These are phyloP conservation scores for Allomyces macrogynus DNA, from an alignment of 192 early-diverging fungal species.

Conservation along the genomic window DNA sequence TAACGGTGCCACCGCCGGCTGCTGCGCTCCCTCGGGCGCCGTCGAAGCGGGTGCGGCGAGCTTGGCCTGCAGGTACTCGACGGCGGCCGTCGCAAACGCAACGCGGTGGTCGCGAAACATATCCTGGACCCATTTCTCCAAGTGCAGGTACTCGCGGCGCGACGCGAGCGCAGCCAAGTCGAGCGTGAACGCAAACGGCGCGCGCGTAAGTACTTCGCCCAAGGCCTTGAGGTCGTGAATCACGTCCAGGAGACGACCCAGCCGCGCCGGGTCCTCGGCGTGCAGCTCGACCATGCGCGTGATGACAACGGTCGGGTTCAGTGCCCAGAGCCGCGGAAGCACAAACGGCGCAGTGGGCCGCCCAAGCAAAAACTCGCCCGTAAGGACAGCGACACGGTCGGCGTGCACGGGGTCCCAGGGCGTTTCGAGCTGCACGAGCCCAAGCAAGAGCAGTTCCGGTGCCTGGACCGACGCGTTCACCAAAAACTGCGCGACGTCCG, in stretches of 20 bases:
- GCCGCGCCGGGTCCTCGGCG: slow-evolving; percentile 35
- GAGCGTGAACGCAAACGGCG: slow-evolving; percentile 47
- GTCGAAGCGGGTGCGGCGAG: slow-evolving; percentile 17
- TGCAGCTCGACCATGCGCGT: slow-evolving; percentile 50
- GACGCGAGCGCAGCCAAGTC: slow-evolving; percentile 62
- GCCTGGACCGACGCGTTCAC: slow-evolving; percentile 35
- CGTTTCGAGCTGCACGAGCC: slow-evolving; percentile 38
- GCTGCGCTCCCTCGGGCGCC: slow-evolving; percentile 35
- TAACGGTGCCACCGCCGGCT: slow-evolving; percentile 12
- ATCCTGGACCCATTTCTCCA: slow-evolving; percentile 70
- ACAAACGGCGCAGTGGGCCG: slow-evolving; percentile 42
- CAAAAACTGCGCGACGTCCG: slow-evolving; percentile 41
- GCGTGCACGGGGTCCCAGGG: slow-evolving; percentile 25
- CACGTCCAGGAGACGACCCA: slow-evolving; percentile 51
- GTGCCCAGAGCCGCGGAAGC: slow-evolving; percentile 48
- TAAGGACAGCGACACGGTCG: slow-evolving; percentile 37
- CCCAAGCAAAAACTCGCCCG: slow-evolving; percentile 40
- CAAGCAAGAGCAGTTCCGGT: slow-evolving; percentile 54
- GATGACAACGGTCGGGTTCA: slow-evolving; percentile 30
- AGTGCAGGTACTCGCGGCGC: slow-evolving; percentile 50
- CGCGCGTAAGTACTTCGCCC: slow-evolving; percentile 39
- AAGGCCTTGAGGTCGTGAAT: slow-evolving; percentile 61
- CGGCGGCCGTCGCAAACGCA: slow-evolving; percentile 41
- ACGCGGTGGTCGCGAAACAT: slow-evolving; percentile 41
- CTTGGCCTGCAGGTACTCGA: slow-evolving; percentile 55